Conservation (phyloP, 805 yeast species). For the Hanseniaspora taiwanica region DNA sequence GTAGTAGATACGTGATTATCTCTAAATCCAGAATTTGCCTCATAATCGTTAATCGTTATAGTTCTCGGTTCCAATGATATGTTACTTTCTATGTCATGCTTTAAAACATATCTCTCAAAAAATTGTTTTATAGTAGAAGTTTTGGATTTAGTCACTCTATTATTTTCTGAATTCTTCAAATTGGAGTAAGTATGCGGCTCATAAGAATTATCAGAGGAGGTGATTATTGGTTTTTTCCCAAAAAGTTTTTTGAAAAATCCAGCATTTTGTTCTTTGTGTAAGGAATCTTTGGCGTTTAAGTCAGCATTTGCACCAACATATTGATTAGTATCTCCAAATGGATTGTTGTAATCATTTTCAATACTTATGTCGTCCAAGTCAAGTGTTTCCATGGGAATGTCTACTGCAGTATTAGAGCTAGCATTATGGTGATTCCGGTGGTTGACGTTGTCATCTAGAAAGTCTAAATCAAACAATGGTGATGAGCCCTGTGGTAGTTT, state of each 20-base stretch:
- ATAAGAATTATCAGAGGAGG: conserved; percentile 7
- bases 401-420: conserved; percentile 8
- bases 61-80: conserved; percentile 38
- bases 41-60: conserved; percentile 54
- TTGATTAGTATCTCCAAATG: conserved; percentile 14
- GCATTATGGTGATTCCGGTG: conserved; percentile 9
- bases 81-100: conserved; percentile 15
- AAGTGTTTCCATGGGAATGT: conserved; percentile 21
- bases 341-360: conserved; percentile 25
- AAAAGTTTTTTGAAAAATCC: conserved; percentile 12
- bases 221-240: conserved; percentile 7
- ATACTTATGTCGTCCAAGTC: conserved; percentile 24
- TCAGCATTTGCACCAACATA: conserved; percentile 5
- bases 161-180: conserved; percentile 13
- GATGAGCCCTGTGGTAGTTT: not conserved
- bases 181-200: conserved; percentile 21
- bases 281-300: not conserved
- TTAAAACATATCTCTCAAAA: conserved; percentile 23
- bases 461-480: conserved; percentile 28
- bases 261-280: conserved; percentile 6
- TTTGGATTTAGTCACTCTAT: conserved; percentile 20
- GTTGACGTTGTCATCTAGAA: conserved; percentile 17
- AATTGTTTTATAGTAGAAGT: conserved; percentile 26
- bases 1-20: conserved; percentile 91
- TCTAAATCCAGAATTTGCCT: conserved; percentile 43